Base-by-base conservation (phyloP, 257 asterid genomes). In the Gentiana macrophylla region DNA sequence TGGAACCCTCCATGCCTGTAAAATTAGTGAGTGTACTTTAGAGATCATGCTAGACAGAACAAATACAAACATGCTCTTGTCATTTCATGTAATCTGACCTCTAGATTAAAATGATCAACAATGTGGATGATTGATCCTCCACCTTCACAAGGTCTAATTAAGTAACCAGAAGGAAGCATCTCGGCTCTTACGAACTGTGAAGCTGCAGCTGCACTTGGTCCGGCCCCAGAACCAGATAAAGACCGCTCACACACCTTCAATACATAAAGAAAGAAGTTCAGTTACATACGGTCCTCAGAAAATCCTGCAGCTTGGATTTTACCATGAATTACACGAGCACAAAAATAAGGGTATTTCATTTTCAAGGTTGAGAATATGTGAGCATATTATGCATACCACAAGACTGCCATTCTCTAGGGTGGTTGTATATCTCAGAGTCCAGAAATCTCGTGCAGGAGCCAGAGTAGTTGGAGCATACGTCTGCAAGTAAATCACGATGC, bases 81-180 rank as follows among this genome's bases (percentile, higher is more conserved):
- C 9, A 71, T 6, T 5, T 13, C 34, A n/a, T 6, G 35, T 37
- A 15, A 51, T 48, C 35, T 24, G 52, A 85, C 99, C 99, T 86
- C 85, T 2, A 91, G 78, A 70, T 83, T 87, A 35, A 84, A 70
- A 80, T 91, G 98, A 67, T 91, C 98, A 48, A 91, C 97, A 32
- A 91, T 87, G 72, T 91, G 96, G 63, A 91, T 87, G 65, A 87
- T 91, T 12, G 98, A 91, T 54, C 98, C 98, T 62, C 98, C 96
- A 56, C 98, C 98, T 8, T 91, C 98, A 49, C 93, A 87, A 0
- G 97, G 96, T 57, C 97, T 74, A 49, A 92, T 80, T 70, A 92
- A 68, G 70, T 83, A 92, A 53, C 99, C 99, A 32, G 94, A 83
- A 13, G 96, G 96, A 72, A 88, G 90, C 79, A 82, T 76, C 74